Base-by-base conservation (phyloP, 805 yeast species). In the Lachancea waltii region DNA sequence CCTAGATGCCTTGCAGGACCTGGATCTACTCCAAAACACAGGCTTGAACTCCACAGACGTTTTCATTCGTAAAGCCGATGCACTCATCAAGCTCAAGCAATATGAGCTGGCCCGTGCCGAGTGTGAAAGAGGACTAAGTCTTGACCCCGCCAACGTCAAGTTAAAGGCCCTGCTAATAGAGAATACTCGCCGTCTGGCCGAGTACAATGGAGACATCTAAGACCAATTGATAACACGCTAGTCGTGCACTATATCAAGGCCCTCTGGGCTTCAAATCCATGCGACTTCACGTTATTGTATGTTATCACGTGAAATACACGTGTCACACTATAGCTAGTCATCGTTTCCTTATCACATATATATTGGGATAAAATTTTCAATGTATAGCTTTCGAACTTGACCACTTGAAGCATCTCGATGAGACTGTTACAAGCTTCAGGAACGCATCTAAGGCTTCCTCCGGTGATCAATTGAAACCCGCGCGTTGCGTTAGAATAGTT, bases 101-200 rank as follows among this genome's bases (percentile, higher is more conserved):
- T 70, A 73, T 42, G 72, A 71, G 31, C 75, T 69, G 7, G 81
- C 87, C 2, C 74, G 77, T 44, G 73, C 74, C 2, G 82, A 76
- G 49, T 72, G 80, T 50, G 89, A 81, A 60, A 71, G 89, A 55
- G 94, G 89, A 0, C 65, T 83, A 41, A 66, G 80, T n/a, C 73
- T 81, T 49, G 73, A 65, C 42, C 75, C 77, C 28, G 65, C 64
- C 28, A 76, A 81, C 18, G 45, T 44, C n/a, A 58, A 58, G 36
- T 42, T 59, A 33, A 53, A 49, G 30, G 56, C 56, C 4, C 41
- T 58, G 28, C 40, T 44, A 39, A 21, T 46, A 22, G 60, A 54
- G 36, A 49, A 54, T 30, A 43, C 46, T 16, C 56, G 56, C 44
- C 48, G 45, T 31, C 34, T 55, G 19, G 55, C 52, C 3, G 58